phyloP scores from a whole-genome alignment of 768 basidiomycete species.

The Naganishia kalamii region DNA sequence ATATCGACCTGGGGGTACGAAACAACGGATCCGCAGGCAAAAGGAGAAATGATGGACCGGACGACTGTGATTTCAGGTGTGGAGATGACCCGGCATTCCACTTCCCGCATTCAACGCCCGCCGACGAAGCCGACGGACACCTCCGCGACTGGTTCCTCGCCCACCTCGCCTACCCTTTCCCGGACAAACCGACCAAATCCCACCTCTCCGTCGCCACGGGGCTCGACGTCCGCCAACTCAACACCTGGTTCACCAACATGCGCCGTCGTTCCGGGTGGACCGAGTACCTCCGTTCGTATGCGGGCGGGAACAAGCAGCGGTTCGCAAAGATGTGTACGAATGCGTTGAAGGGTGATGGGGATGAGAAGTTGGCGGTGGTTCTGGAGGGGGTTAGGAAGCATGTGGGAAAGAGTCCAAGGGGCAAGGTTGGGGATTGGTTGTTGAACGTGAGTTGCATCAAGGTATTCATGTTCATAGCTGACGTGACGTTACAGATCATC shows the following conservation, averaged over 20 bases:
- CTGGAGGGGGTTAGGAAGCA: slow-evolving; percentile 15
- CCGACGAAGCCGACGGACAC: background rate
- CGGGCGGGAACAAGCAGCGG: background rate
- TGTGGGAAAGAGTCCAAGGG: slow-evolving; percentile 7
- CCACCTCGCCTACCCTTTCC: slow-evolving; percentile 32
- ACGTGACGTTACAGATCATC: background rate
- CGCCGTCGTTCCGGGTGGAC: slow-evolving; percentile 33
- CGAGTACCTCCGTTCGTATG: slow-evolving; percentile 9
- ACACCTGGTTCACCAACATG: slow-evolving; percentile 34
- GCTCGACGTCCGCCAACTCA: slow-evolving; percentile 23
- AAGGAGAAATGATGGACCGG: no score
- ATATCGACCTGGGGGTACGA: no score
- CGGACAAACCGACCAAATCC: slow-evolving; percentile 19
- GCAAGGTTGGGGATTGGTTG: slow-evolving; percentile 22
- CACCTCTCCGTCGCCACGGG: slow-evolving; percentile 1
- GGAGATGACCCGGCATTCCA: background rate
- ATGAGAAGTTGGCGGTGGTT: slow-evolving; percentile 16
- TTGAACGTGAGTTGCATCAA: slow-evolving; percentile 14
- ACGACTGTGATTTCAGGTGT: no score
- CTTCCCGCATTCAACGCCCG: no score
- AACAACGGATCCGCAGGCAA: background rate
- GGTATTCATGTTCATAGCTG: background rate
- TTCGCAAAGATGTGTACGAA: slow-evolving; percentile 6
- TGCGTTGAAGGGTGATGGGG: background rate
- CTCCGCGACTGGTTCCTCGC: slow-evolving; percentile 27